phyloP scores from a whole-genome alignment of 2,329 filamentous ascomycete genomes.

The Cercospora janseana region DNA sequence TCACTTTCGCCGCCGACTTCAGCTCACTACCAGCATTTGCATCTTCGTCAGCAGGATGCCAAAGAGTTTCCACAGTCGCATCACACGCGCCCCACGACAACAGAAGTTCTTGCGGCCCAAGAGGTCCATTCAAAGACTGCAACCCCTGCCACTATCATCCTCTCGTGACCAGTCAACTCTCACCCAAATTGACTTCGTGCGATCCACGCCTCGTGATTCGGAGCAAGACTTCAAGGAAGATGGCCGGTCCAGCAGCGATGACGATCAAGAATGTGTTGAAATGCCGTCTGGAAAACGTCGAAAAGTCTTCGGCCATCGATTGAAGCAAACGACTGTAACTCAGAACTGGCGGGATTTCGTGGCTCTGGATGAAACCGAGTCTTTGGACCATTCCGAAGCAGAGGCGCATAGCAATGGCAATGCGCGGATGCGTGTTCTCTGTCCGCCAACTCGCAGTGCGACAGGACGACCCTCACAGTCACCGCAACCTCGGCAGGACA shows the following conservation, averaged over 20 bases:
- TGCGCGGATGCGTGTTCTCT: too few relatives aligned
- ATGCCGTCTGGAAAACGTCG: conserved; percentile 16
- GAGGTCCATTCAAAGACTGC: conserved; percentile 12
- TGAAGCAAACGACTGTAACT: conserved; percentile 18
- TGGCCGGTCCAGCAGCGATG: conserved; percentile 8
- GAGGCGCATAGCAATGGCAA: not conserved
- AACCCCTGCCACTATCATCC: conserved; percentile 6
- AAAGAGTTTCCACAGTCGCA: conserved; percentile 10
- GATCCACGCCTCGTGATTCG: conserved; percentile 8
- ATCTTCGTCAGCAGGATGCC: conserved; percentile 14
- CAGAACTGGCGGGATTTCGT: conserved; percentile 17
- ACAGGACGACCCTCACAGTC: too few relatives aligned
- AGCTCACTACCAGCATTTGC: not conserved
- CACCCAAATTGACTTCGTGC: conserved; percentile 26
- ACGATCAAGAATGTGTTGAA: conserved; percentile 13
- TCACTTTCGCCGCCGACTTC: not conserved
- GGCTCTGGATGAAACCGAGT: not conserved
- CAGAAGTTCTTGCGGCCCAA: conserved; percentile 12
- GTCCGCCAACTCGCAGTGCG: too few relatives aligned
- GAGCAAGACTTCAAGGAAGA: not conserved
- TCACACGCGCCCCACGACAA: conserved; percentile 20
- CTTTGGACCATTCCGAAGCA: not conserved
- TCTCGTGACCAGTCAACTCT: conserved; percentile 22
- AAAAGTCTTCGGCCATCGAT: not conserved
- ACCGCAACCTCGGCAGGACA: too few relatives aligned